Conservation (phyloP, 768 basidiomycete species). For the Russula lepida region DNA sequence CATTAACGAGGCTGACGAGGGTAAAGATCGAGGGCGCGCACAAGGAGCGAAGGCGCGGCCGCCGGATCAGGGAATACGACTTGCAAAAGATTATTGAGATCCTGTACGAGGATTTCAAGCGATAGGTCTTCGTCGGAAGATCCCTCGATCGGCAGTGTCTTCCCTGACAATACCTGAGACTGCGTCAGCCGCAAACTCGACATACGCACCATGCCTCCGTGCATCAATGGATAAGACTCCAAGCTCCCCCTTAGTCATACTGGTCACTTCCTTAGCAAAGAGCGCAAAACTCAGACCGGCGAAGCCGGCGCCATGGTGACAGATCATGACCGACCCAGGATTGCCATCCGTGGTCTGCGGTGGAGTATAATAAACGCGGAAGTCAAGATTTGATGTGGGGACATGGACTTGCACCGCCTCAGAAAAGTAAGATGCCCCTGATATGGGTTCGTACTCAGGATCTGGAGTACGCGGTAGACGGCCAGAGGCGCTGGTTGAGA, state of each 20-base stretch:
- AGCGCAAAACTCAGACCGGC: constrained; percentile 85
- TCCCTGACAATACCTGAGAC: constrained; percentile 40
- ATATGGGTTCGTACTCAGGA: constrained; percentile 66
- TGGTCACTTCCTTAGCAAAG: constrained; percentile 71
- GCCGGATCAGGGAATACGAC: constrained; percentile 59
- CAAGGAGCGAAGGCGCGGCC: constrained; percentile 64
- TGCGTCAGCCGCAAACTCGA: not conserved
- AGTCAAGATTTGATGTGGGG: constrained; percentile 49
- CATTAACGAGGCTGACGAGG: not conserved
- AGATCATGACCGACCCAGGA: constrained; percentile 66
- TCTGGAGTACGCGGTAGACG: constrained; percentile 38
- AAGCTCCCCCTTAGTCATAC: constrained; percentile 54
- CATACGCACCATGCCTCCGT: constrained; percentile 70
- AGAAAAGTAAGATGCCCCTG: constrained; percentile 65
- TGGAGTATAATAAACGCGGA: constrained; percentile 78
- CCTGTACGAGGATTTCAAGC: constrained; percentile 60
- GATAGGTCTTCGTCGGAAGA: constrained; percentile 51
- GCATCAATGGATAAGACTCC: constrained; percentile 81
- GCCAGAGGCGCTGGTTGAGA: constrained; percentile 54
- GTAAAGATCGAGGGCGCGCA: constrained; percentile 31
- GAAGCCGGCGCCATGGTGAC: constrained; percentile 94
- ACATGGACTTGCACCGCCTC: constrained; percentile 75
- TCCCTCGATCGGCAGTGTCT: constrained; percentile 42
- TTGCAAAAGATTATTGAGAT: constrained; percentile 63
- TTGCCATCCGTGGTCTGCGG: constrained; percentile 41